phyloP scores from a whole-genome alignment of 176 grass and related monocot genomes.

The Triticum aestivum region IWGSC_CS_RefSeq_v2.1 NC_057796.1:15052285-15052784 shows the following conservation, averaged over 20 bases:
- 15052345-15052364: neutral
- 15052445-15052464: conserved; percentile 48
- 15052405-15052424: neutral
- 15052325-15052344: conserved; percentile 4
- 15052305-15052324: conserved; percentile 4
- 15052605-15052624: conserved; percentile 46
- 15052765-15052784: conserved; percentile 49
- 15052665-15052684: conserved; percentile 19
- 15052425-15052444: neutral
- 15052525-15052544: conserved; percentile 46
- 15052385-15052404: neutral
- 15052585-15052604: conserved; percentile 42
- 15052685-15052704: conserved; percentile 39
- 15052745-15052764: conserved; percentile 41
- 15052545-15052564: conserved; percentile 50
- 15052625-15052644: conserved; percentile 29
- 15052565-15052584: conserved; percentile 25
- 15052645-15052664: conserved; percentile 10
- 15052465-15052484: conserved; percentile 50
- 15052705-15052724: conserved; percentile 48
- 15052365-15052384: neutral
- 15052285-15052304: neutral
- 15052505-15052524: conserved; percentile 34
- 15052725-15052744: conserved; percentile 56
- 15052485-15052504: conserved; percentile 32